phyloP scores from a whole-genome alignment of 495 filamentous ascomycete genomes.

The Hypoxylon subgilvum region DNA sequence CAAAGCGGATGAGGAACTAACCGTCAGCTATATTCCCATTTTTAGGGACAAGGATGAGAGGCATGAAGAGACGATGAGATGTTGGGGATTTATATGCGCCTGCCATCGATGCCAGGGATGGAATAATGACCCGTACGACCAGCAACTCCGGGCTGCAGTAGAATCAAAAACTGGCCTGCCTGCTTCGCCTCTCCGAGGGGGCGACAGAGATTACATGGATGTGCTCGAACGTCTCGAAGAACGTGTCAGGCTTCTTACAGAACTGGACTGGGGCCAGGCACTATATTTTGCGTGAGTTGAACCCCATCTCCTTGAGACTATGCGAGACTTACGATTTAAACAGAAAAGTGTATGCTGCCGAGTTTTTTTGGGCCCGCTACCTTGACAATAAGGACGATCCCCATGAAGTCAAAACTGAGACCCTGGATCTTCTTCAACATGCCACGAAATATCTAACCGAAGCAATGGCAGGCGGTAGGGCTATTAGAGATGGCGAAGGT shows the following conservation, averaged over 20 bases:
- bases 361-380: not conserved
- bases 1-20: constrained; percentile 9
- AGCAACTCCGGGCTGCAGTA: not conserved
- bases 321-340: not conserved
- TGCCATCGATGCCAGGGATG: not conserved
- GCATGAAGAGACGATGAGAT: not conserved
- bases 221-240: too few relatives aligned
- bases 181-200: too few relatives aligned
- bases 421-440: too few relatives aligned
- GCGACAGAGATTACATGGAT: too few relatives aligned
- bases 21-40: constrained; percentile 7
- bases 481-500: too few relatives aligned
- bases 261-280: not conserved
- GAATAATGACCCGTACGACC: not conserved
- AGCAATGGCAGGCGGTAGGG: too few relatives aligned
- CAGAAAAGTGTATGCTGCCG: too few relatives aligned
- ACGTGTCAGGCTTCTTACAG: not conserved
- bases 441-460: too few relatives aligned
- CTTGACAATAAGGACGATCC: not conserved
- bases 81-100: constrained; percentile 1
- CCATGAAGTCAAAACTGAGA: too few relatives aligned
- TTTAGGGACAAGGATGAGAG: not conserved
- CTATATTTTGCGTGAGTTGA: constrained; percentile 30
- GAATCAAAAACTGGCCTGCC: too few relatives aligned
- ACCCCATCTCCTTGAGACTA: not conserved